Evolutionary conservation across 2,329 filamentous ascomycete genomes (phyloP), one percentile per base, ranked within the genome.

Genomic region (Xylariaceae sp.): DNA sequence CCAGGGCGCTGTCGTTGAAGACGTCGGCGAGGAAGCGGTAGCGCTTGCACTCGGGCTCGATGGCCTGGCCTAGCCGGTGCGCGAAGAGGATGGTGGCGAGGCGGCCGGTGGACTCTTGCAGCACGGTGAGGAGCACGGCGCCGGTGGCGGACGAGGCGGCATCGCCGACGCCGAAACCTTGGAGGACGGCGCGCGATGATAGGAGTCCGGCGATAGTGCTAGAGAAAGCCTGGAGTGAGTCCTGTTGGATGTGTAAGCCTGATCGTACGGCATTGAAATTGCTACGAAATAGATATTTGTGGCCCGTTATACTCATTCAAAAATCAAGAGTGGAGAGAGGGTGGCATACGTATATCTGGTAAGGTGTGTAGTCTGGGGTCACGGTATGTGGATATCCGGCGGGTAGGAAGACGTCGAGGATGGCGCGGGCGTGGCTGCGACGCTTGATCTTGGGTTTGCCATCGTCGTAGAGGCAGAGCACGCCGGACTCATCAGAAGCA

Each of bases 41-140:
- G 63, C 79, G 84, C 63, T 96, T 96, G 69, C 87, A 91, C 61
- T 96, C 89, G 2, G 89, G 87, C 62, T 94, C 89, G 36, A 95
- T 84, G 24, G 86, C 78, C 34, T 85, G 85, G 29, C 89, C 89
- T 44, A 91, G 81, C 33, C 80, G 76, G 61, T 94, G 83, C 1
- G 89, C 90, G 61, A 95, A 95, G 9, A 87, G 64, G 45, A 95
- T 95, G 0, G 89, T 95, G 1, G 87, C 87, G 19, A 95, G 67
- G 6, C 89, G 80, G 8, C 87, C 89, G 46, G 86, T 84, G 38
- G 83, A 85, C 51, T 93, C 87, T 50, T 93, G 88, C 9, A 93
- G 69, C 47, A 95, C 85, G 22, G 87, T 88, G 38, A 95, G 78
- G 9, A 95, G 77, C 31, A 95, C 74, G 1, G 89, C 89, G 9